Conservation (phyloP, 495 filamentous ascomycete species). For the Daldinia childiae region DNA sequence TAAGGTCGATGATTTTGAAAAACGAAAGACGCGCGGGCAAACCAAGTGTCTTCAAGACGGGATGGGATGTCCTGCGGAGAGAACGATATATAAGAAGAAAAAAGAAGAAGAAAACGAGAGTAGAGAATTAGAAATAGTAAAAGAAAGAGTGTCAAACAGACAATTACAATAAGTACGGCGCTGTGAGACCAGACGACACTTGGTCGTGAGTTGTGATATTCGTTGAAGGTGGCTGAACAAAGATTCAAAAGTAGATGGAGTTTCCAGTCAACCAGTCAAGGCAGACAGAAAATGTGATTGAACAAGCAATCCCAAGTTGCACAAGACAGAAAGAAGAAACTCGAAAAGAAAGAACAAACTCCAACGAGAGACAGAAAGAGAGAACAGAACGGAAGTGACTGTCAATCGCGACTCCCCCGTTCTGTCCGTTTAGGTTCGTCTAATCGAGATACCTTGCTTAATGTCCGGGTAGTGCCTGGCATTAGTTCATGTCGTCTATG, state of each 20-base stretch:
- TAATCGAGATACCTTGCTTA: conserved; percentile 3
- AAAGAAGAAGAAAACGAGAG: conserved; percentile 33
- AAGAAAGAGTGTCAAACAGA: conserved; percentile 34
- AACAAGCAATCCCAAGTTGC: conserved; percentile 11
- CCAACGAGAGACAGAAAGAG: conserved; percentile 2
- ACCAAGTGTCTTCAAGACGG: conserved; percentile 43
- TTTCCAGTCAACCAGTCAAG: conserved; percentile 25
- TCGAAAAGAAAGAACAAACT: conserved; percentile 22
- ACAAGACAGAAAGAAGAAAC: conserved; percentile 12
- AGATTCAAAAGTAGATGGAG: conserved; percentile 26
- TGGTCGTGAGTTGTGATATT: conserved; percentile 34
- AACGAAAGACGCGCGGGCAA: conserved; percentile 36
- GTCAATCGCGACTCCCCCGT: conserved; percentile 25
- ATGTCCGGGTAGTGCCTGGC: conserved; percentile 36
- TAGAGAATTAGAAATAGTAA: conserved; percentile 31
- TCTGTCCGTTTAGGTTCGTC: conserved; percentile 8
- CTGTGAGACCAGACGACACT: conserved; percentile 37
- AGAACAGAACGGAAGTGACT: conserved; percentile 23
- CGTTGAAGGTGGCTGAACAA: conserved; percentile 22
- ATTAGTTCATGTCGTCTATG: conserved; percentile 40
- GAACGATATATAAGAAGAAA: conserved; percentile 5
- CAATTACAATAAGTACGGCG: conserved; percentile 23
- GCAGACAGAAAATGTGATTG: conserved; percentile 12
- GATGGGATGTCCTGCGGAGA: conserved; percentile 28
- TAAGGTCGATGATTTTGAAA: conserved; percentile 20